Base-by-base conservation (phyloP, 306 rosid species). In the Lathyrus sativus region DNA sequence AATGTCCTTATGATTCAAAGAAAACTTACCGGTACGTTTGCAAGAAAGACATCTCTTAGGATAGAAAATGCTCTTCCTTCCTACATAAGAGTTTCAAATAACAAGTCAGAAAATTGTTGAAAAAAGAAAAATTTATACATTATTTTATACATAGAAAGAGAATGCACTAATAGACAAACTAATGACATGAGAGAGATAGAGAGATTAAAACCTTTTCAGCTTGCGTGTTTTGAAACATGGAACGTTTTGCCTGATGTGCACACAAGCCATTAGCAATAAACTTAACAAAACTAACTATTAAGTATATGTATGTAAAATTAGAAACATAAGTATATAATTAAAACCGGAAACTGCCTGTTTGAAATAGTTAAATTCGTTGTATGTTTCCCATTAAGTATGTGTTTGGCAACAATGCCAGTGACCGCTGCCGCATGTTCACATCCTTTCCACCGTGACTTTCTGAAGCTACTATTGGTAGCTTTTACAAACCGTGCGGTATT, bases 1-100 rank as follows among this genome's bases (percentile, higher is more conserved):
- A 62, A 55, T 51, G 28, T 33, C 11, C 22, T 64, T 26, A 33
- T 68, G 6, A 41, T 67, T 48, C 42, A 43, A 86, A 62, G 17
- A 68, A 17, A 72, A 76, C 85, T 65, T 79, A 91, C 98, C 4
- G 87, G 89, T 44, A 92, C 96, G 51, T 92, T 86, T 11, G 98
- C 96, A 59, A 92, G 82, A 84, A 92, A 86, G 41, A 83, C 83
- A 65, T 90, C 88, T 65, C 82, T 87, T 63, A 92, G 89, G 75
- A 83, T 63, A 9, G 73, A 49, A 54, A 75, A 65, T 24, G 85
- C 93, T 73, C 85, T 74, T 62, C 86, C 76, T 70, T 82, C 95
- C 98, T 89, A 61, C 62, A 28, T 50, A 63, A 74, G 64, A 70
- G 65, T 66, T 68, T 68, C 59, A 79, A 62, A 68, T 17, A 46